Percentiles rank a stretch among this genome's conserved stretches.
These are phyloP conservation scores for Yarrowia osloensis DNA, from an alignment of 805 yeast genomes.

Conservation along the genomic window DNA sequence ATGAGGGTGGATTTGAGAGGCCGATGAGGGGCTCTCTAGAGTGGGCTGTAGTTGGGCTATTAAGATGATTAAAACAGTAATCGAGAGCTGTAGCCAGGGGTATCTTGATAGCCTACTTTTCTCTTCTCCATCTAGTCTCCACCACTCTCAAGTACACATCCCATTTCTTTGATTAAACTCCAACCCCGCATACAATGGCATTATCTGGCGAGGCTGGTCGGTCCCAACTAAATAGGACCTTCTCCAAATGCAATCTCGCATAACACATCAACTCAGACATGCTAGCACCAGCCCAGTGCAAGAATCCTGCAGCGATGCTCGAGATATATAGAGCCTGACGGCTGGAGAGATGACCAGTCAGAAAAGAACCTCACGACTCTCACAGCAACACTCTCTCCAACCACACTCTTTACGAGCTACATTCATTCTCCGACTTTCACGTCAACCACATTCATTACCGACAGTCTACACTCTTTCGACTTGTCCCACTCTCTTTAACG, in stretches of 20 bases:
- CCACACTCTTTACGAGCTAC: neutral
- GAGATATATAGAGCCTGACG: neutral
- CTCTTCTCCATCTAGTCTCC: neutral
- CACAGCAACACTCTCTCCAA: neutral
- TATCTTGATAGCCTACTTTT: too few species aligned
- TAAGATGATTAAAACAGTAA: neutral
- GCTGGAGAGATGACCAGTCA: neutral
- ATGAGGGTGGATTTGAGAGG: neutral
- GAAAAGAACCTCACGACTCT: neutral
- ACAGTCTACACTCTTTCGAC: neutral
- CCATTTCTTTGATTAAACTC: too few species aligned
- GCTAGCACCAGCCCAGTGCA: neutral
- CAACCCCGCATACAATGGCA: neutral
- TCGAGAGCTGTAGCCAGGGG: neutral
- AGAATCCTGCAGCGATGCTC: neutral
- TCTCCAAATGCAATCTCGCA: neutral
- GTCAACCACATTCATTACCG: neutral
- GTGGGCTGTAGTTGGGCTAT: neutral
- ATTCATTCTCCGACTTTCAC: neutral
- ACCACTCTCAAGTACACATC: neutral
- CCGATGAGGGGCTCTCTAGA: neutral
- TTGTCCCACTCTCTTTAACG: neutral
- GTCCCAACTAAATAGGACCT: neutral
- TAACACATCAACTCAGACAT: neutral
- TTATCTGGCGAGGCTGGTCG: constrained; percentile 5